Conservation (phyloP, 176 grass and related monocot genomes). For the Rhynchospora breviuscula region DNA sequence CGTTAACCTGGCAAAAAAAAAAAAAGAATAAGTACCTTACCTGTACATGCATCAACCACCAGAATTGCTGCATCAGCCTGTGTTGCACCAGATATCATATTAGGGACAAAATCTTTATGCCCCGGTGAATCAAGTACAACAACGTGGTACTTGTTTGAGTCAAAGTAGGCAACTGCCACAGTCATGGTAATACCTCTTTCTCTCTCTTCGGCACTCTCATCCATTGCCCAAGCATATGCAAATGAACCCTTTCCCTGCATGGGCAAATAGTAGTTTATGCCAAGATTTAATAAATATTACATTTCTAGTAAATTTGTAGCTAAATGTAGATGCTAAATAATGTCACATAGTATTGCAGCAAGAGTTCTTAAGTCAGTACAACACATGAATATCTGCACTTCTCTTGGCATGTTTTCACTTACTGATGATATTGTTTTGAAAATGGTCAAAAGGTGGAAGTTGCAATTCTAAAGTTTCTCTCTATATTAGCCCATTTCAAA, state of each 20-base stretch:
- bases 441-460: too few relatives aligned
- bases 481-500: too few relatives aligned
- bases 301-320: background rate
- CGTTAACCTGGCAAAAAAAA: background rate
- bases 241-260: constrained; percentile 85
- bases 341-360: background rate
- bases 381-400: background rate
- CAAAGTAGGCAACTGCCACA: constrained; percentile 84
- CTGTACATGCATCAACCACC: constrained; percentile 80
- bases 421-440: too few relatives aligned
- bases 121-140: constrained; percentile 93
- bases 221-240: constrained; percentile 98
- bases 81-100: constrained; percentile 96
- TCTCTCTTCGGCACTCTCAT: constrained; percentile 96
- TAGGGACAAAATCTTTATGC: constrained; percentile 97
- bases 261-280: background rate
- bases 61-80: constrained; percentile 98
- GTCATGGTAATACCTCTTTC: constrained; percentile 97
- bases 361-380: background rate
- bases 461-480: too few relatives aligned
- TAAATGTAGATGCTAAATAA: background rate
- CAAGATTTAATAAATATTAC: background rate
- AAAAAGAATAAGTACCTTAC: background rate
- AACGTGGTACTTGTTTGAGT: constrained; percentile 77
- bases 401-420: too few relatives aligned